These are phyloP conservation scores for Acanthochlamys bracteata DNA, from an alignment of 106 monocot genomes.

Conservation along the genomic window DNA sequence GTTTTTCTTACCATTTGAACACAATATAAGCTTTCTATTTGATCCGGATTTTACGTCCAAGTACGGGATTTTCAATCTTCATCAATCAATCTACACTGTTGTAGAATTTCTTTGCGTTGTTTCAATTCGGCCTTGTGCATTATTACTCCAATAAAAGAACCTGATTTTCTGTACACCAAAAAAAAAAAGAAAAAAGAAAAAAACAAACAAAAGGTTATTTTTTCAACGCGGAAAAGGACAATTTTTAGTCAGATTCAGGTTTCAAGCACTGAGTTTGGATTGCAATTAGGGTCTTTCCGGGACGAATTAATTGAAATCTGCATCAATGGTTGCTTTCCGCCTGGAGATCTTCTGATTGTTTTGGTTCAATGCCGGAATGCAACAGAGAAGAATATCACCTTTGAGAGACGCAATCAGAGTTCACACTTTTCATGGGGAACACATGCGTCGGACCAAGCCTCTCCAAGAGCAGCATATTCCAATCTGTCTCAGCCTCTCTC, in stretches of 20 bases:
- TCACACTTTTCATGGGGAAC: background rate
- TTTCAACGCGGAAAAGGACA: background rate
- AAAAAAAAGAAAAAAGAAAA: too few species aligned
- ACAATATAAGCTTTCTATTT: too few species aligned
- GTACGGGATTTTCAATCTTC: too few species aligned
- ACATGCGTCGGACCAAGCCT: conserved; percentile 2
- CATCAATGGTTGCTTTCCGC: background rate
- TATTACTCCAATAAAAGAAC: too few species aligned
- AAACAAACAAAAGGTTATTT: too few species aligned
- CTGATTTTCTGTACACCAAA: too few species aligned
- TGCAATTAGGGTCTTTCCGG: background rate
- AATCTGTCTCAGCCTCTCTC: background rate
- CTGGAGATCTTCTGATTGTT: too few species aligned
- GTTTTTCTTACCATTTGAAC: too few species aligned
- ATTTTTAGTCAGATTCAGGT: background rate
- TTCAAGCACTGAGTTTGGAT: background rate
- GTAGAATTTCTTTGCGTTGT: too few species aligned
- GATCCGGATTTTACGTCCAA: too few species aligned
- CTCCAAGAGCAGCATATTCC: background rate
- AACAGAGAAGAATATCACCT: background rate
- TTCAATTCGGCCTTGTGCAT: too few species aligned
- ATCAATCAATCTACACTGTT: too few species aligned
- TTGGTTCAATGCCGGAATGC: background rate
- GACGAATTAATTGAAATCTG: background rate
- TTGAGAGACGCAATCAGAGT: background rate